Evolutionary conservation across 2,329 filamentous ascomycete genomes (phyloP).

Genomic region (Raffaelea deltoideospora): DNA sequence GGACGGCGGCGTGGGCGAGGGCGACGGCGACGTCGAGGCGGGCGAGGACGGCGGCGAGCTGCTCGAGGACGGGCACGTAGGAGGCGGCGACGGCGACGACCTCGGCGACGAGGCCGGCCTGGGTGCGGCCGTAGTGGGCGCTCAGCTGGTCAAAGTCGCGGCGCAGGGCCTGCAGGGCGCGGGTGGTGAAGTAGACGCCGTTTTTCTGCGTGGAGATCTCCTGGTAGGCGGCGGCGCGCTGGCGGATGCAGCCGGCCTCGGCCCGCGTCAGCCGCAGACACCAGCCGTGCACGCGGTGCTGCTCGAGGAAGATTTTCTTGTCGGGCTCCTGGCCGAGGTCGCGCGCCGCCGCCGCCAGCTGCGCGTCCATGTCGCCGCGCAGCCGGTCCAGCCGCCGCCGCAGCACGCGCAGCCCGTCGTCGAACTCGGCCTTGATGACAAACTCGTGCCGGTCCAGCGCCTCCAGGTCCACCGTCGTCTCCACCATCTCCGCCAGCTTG

Average conservation of each 20-base stretch:
- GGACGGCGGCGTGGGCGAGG: conserved; percentile 83
- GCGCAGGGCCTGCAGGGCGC: conserved; percentile 60
- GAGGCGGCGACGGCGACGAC: conserved; percentile 88
- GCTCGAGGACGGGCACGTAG: conserved; percentile 85
- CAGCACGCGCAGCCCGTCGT: conserved; percentile 76
- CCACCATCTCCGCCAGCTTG: conserved; percentile 93
- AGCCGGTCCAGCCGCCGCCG: conserved; percentile 80
- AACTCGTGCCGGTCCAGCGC: conserved; percentile 95
- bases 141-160: conserved; percentile 90
- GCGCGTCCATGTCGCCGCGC: conserved; percentile 65
- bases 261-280: conserved; percentile 86
- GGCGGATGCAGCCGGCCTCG: conserved; percentile 85
- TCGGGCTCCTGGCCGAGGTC: conserved; percentile 87
- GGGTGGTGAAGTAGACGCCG: conserved; percentile 94
- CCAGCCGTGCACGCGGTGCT: conserved; percentile 90
- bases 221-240: conserved; percentile 71
- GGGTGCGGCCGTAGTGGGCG: conserved; percentile 87
- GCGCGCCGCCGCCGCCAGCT: conserved; percentile 60
- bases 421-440: conserved; percentile 97
- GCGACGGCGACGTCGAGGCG: conserved; percentile 92
- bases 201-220: conserved; percentile 99
- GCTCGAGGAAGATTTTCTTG: conserved; percentile 97
- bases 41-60: conserved; percentile 72
- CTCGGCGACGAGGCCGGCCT: conserved; percentile 78
- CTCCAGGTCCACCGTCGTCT: conserved; percentile 91